These are phyloP conservation scores for Carpinus viminea DNA, from an alignment of 306 rosid genomes.

Conservation along the genomic window DNA sequence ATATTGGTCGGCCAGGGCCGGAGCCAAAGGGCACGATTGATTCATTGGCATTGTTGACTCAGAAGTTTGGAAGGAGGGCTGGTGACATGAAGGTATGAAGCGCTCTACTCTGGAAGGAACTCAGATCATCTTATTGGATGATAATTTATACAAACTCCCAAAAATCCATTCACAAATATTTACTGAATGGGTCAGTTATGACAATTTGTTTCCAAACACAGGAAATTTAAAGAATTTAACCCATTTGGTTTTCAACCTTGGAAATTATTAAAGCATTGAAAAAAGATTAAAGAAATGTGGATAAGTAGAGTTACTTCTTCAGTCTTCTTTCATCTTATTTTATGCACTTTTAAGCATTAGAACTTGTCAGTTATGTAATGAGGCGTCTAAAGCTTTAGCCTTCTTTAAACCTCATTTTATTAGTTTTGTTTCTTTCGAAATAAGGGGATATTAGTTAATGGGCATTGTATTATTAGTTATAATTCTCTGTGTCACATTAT, in stretches of 20 bases:
- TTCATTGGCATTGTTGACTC: slow-evolving; percentile 76
- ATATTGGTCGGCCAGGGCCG: slow-evolving; percentile 66
- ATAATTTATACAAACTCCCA: neutral
- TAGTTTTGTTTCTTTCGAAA: neutral
- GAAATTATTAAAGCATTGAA: neutral
- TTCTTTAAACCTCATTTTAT: neutral
- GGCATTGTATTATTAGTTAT: neutral
- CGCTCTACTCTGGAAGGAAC: neutral
- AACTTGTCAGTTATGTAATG: neutral
- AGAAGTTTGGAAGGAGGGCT: slow-evolving; percentile 89
- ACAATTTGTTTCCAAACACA: neutral
- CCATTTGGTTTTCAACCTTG: neutral
- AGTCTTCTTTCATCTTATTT: neutral
- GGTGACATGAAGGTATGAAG: slow-evolving; percentile 90
- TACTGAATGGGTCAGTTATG: neutral
- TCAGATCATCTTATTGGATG: neutral
- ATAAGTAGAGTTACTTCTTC: neutral
- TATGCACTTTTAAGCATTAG: neutral
- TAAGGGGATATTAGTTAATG: neutral
- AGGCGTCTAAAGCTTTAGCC: neutral
- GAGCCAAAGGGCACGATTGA: slow-evolving; percentile 87
- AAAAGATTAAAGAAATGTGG: neutral
- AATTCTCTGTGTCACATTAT: neutral
- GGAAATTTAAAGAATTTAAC: neutral
- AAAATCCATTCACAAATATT: neutral